Evolutionary conservation across 495 filamentous ascomycete genomes (phyloP), one percentile per base, ranked within the genome.

Genomic region (Hyaloscypha variabilis): DNA sequence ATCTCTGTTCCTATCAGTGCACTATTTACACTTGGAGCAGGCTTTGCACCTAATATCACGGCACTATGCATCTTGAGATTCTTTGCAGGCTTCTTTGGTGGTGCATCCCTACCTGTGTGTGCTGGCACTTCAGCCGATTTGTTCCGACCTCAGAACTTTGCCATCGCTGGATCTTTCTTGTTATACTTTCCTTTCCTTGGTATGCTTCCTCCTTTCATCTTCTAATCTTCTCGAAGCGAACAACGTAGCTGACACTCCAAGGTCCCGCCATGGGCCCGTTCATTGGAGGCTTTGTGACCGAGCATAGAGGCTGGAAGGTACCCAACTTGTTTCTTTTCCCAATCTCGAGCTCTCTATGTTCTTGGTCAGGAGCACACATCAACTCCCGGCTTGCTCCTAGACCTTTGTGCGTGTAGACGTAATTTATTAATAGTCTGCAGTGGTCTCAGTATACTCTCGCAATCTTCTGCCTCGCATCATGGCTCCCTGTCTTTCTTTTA

Each of bases 401-500:
- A n/a, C n/a, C n/a, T n/a, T n/a, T n/a, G n/a, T n/a, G n/a, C n/a
- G n/a, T n/a, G n/a, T n/a, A n/a, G n/a, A n/a, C n/a, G n/a, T n/a
- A n/a, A n/a, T n/a, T n/a, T n/a, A n/a, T n/a, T n/a, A n/a, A n/a
- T n/a, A n/a, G n/a, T n/a, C n/a, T n/a, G n/a, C n/a, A n/a, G 11
- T 90, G 88, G 88, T 78, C 76, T 51, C 83, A 88, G 72, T 88
- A 82, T 83, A 77, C 87, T 54, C 81, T 87, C 64, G 77, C 88
- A 56, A 85, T 89, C 51, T 76, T 88, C 30, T 84, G 83, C 26
- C 82, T 74, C 58, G 4, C 70, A 71, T 51, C 78, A 82, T 29
- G 79, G 85, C 65, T 31, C 81, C 1, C 59, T 81, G 51, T 83
- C 87, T 57, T 83, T 82, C 68, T 76, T 87, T 63, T 73, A 57